Evolutionary conservation across 163 green algal genomes (phyloP), one percentile per base, ranked within the genome.

Genomic region (Chlorella variabilis): DNA sequence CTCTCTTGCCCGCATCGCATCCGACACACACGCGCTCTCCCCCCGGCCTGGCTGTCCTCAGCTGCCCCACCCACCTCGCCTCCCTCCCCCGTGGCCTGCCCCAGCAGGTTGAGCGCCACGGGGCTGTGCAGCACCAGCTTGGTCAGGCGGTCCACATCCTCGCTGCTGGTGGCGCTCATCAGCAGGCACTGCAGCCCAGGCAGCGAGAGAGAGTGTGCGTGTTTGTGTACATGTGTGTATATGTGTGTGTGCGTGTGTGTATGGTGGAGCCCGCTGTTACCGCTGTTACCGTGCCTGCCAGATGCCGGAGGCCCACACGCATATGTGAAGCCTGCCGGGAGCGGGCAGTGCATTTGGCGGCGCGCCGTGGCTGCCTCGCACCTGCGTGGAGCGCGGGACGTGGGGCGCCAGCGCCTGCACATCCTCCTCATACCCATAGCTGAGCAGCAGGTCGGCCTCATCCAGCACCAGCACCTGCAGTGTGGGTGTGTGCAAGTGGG

Each of bases 401-500:
- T 89, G 75, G 3, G 89, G 88, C 2, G 94, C 91, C 33, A 99
- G 83, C 17, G 86, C 81, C 75, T 91, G 83, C 49, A 99, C 80
- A 85, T 99, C 96, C 1, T 93, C 87, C 78, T 95, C 91, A 81
- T 98, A 98, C 4, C 96, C 96, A 74, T 87, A 93, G 96, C 31
- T 94, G 59, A 99, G 89, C 83, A 99, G 90, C 75, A 98, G 83
- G 88, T 99, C 96, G 15, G 95, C 95, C 84, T 99, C 96, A 82
- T 99, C 96, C 63, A 99, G 87, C 20, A 99, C 92, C 75, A 99
- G 77, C 59, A 91, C 87, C 71, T 90, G 79, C 65, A 96, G 70
- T n/a, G 56, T 36, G 34, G 20, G 9, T 74, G 45, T 23, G 45
- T 54, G 45, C 45, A 62, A 15, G 54, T n/a, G 20, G 20, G 75